A percentile compares a stretch with the other conserved stretches of the same genome.
phyloP scores from a whole-genome alignment of 2,329 filamentous ascomycete species.

The Xylariaceae sp. region DNA sequence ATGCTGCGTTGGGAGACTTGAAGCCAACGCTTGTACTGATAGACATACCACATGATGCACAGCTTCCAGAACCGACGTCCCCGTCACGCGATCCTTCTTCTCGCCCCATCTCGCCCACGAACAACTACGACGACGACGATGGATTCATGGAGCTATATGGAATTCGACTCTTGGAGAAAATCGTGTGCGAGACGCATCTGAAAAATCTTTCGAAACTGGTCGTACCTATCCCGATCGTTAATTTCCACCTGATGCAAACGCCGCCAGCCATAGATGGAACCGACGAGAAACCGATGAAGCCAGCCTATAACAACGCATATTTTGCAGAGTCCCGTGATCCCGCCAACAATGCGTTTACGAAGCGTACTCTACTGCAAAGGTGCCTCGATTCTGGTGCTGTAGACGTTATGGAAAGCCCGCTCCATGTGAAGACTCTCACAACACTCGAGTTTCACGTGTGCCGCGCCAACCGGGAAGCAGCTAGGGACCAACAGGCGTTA shows the following conservation, averaged over 20 bases:
- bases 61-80: slow-evolving; percentile 34
- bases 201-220: slow-evolving; percentile 52
- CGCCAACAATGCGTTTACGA: slow-evolving; percentile 35
- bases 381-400: slow-evolving; percentile 82
- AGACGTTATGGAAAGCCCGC: slow-evolving; percentile 77
- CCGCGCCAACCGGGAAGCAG: slow-evolving; percentile 70
- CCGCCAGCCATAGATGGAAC: slow-evolving; percentile 32
- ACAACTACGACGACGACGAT: slow-evolving; percentile 37
- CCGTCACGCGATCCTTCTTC: slow-evolving; percentile 42
- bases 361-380: slow-evolving; percentile 52
- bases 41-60: slow-evolving; percentile 50
- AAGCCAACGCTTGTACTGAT: slow-evolving; percentile 54
- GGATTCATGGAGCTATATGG: slow-evolving; percentile 49
- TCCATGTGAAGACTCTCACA: slow-evolving; percentile 68
- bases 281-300: slow-evolving; percentile 20
- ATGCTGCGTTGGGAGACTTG: slow-evolving; percentile 46
- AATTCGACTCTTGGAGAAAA: slow-evolving; percentile 48
- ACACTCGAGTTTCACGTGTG: slow-evolving; percentile 79
- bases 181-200: slow-evolving; percentile 53
- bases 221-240: slow-evolving; percentile 51
- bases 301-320: slow-evolving; percentile 24
- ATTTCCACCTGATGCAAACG: slow-evolving; percentile 31
- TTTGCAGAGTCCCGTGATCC: slow-evolving; percentile 22
- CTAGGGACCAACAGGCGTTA: slow-evolving; percentile 66
- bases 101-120: slow-evolving; percentile 35